Percentiles rank a stretch among this genome's conserved stretches.
Conservation (phyloP, 305 asterid genomes). For the Plantago rigida region DNA sequence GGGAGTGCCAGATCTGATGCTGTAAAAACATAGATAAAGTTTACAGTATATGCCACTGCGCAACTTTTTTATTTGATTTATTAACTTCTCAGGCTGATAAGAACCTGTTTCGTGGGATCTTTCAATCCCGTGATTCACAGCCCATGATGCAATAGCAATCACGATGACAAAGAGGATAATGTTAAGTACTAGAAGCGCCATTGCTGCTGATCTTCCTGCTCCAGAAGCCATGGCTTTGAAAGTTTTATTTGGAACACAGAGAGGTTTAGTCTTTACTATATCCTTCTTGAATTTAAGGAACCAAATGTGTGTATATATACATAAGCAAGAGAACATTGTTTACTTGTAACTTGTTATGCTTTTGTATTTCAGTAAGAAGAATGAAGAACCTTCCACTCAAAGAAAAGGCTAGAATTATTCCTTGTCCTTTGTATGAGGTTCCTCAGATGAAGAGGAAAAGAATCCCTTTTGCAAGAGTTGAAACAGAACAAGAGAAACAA, state of each 20-base stretch:
- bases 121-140: conserved; percentile 65
- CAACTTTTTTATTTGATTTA: not conserved
- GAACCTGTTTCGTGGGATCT: conserved; percentile 47
- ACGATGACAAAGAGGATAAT: conserved; percentile 56
- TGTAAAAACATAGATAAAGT: conserved; percentile 27
- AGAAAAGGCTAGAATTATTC: conserved; percentile 32
- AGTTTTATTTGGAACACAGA: conserved; percentile 10
- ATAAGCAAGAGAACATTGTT: conserved; percentile 25
- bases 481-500: conserved; percentile 8
- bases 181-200: conserved; percentile 45
- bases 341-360: conserved; percentile 10
- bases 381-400: conserved; percentile 27
- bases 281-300: conserved; percentile 25
- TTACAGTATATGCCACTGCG: not conserved
- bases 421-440: conserved; percentile 24
- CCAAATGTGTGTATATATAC: conserved; percentile 23
- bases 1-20: conserved; percentile 54
- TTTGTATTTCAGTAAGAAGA: conserved; percentile 16
- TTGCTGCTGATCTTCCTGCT: conserved; percentile 70
- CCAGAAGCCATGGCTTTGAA: conserved; percentile 62
- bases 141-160: conserved; percentile 60
- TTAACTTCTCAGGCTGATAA: not conserved
- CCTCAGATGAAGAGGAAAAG: conserved; percentile 42
- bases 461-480: conserved; percentile 29
- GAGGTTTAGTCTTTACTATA: not conserved